Percentiles rank a stretch among this genome's conserved stretches.
These are phyloP conservation scores for Cryptococcus depauperatus DNA, from an alignment of 1,284 basidiomycete genomes.

Conservation along the genomic window DNA sequence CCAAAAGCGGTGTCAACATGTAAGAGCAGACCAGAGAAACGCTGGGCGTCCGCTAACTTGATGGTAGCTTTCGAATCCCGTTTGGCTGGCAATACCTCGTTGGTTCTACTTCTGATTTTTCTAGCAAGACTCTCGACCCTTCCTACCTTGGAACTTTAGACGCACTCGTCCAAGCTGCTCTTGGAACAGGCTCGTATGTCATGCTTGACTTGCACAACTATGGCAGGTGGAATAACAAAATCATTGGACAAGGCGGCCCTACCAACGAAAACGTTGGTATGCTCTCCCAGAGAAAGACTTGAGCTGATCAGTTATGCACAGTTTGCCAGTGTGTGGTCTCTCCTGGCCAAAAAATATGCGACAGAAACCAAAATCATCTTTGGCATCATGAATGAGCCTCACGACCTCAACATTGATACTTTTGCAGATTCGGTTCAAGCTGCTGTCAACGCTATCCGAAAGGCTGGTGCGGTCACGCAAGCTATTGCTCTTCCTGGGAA, in stretches of 20 bases:
- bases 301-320: constrained; percentile 15
- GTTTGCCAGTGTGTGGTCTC: constrained; percentile 54
- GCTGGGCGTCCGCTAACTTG: neutral
- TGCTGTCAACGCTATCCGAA: constrained; percentile 40
- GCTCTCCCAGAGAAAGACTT: neutral
- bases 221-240: constrained; percentile 37
- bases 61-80: constrained; percentile 43
- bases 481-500: constrained; percentile 38
- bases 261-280: constrained; percentile 45
- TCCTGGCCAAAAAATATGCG: constrained; percentile 52
- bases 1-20: constrained; percentile 33
- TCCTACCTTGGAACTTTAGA: constrained; percentile 49
- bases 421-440: constrained; percentile 35
- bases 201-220: constrained; percentile 51
- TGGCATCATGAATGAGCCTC: constrained; percentile 44
- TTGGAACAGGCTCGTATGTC: constrained; percentile 49
- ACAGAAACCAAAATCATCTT: constrained; percentile 51
- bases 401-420: constrained; percentile 32
- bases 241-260: constrained; percentile 54
- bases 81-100: constrained; percentile 56
- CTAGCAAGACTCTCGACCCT: constrained; percentile 45
- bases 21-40: constrained; percentile 10
- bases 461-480: constrained; percentile 38
- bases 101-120: constrained; percentile 33
- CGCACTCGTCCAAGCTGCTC: constrained; percentile 48